Evolutionary conservation across 1,284 basidiomycete species (phyloP).

Genomic region (Puccinia horiana): DNA sequence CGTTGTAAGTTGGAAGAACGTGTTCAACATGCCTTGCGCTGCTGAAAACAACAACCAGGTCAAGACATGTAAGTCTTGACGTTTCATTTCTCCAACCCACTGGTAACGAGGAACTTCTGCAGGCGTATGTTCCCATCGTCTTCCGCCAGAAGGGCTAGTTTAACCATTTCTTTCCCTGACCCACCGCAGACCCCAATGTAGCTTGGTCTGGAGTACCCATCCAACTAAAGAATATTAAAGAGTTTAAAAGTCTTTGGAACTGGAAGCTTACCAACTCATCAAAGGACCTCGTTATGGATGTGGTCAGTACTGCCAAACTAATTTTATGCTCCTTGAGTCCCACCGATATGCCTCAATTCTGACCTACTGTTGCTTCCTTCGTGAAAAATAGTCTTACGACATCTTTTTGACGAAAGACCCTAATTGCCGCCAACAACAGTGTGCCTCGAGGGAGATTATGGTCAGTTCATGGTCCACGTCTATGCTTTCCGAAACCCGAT

Average conservation of each 20-base stretch:
- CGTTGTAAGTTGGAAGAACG: neutral
- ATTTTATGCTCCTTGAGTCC: too few species aligned
- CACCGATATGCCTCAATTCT: neutral
- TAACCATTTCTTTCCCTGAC: neutral
- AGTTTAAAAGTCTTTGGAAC: neutral
- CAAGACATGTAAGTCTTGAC: conserved; percentile 5
- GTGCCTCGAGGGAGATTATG: conserved; percentile 24
- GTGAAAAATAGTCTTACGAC: neutral
- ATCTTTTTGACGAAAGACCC: neutral
- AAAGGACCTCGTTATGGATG: neutral
- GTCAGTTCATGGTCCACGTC: too few species aligned
- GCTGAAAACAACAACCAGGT: neutral
- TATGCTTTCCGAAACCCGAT: neutral
- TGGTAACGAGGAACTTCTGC: neutral
- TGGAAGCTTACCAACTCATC: neutral
- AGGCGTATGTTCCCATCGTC: neutral
- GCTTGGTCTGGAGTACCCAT: conserved; percentile 10
- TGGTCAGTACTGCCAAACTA: neutral
- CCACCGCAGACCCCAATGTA: neutral
- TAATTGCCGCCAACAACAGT: neutral
- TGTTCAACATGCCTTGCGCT: neutral
- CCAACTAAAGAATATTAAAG: neutral
- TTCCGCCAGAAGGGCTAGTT: neutral
- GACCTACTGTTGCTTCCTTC: neutral
- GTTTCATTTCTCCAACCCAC: neutral